Percentiles rank a stretch among this genome's conserved stretches.
phyloP scores from a whole-genome alignment of 75 land plant genomes.

The Gnetum montanum region DNA sequence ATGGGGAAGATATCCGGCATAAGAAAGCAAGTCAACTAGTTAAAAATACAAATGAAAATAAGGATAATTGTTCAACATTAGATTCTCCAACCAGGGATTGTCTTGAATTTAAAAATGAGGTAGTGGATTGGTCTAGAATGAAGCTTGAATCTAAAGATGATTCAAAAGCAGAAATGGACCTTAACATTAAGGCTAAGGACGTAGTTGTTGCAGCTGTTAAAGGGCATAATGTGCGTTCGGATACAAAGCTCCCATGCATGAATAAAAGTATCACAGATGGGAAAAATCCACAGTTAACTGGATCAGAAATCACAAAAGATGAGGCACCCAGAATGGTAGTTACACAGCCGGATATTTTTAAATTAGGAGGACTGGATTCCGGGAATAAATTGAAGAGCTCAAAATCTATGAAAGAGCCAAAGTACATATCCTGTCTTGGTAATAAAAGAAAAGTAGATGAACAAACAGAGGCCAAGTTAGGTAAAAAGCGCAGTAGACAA shows the following conservation, averaged over 20 bases:
- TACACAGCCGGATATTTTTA: not conserved
- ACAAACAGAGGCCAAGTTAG: slow-evolving; percentile 71
- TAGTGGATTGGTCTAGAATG: too few species aligned
- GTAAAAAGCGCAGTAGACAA: slow-evolving; percentile 75
- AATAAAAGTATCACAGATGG: slow-evolving; percentile 10
- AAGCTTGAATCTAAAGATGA: too few species aligned
- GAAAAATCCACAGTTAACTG: slow-evolving; percentile 17
- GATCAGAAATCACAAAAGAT: slow-evolving; percentile 7
- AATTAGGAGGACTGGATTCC: slow-evolving; percentile 4
- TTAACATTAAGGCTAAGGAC: too few species aligned
- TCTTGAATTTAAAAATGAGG: too few species aligned
- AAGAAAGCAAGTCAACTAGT: not conserved
- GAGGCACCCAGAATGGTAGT: slow-evolving; percentile 12
- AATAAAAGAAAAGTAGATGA: slow-evolving; percentile 52
- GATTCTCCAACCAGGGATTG: too few species aligned
- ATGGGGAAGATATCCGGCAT: slow-evolving; percentile 13
- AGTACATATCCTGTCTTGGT: slow-evolving; percentile 33
- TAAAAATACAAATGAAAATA: too few species aligned
- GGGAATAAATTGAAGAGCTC: slow-evolving; percentile 32
- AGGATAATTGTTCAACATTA: too few species aligned
- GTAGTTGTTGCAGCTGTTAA: too few species aligned
- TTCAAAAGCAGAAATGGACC: too few species aligned
- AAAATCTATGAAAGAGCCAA: slow-evolving; percentile 46
- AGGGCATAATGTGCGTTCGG: too few species aligned
- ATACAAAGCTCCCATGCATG: not conserved